A percentile compares a stretch with the other conserved stretches of the same genome.
Conservation (phyloP, 2,329 filamentous ascomycete species). For the Cladosporium oxysporum region DNA sequence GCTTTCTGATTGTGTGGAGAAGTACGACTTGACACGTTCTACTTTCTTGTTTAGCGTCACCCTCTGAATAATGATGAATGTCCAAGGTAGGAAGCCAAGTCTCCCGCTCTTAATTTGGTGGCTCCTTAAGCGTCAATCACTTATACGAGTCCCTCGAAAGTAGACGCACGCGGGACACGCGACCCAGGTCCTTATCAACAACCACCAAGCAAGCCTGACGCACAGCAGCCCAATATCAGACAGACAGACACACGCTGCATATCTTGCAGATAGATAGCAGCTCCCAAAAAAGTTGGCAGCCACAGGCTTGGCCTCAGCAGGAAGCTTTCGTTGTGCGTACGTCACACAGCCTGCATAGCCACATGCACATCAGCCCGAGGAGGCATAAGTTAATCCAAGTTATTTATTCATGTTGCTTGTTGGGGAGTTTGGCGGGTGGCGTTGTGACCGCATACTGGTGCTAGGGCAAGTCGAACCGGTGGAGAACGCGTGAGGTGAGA, state of each 20-base stretch:
- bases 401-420: background rate
- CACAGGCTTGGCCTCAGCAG: background rate
- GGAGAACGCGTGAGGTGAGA: background rate
- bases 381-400: background rate
- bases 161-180: background rate
- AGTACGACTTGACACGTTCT: background rate
- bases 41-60: background rate
- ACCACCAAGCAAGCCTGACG: background rate
- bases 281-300: background rate
- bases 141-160: background rate
- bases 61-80: background rate
- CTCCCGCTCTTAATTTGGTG: background rate
- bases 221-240: background rate
- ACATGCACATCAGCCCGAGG: background rate
- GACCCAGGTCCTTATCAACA: background rate
- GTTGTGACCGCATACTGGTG: background rate
- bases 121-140: background rate
- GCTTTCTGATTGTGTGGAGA: background rate
- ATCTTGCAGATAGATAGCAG: background rate
- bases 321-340: background rate
- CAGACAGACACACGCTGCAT: background rate
- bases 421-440: background rate
- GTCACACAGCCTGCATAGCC: background rate
- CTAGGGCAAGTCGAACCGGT: background rate
- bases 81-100: background rate